Percentiles rank a stretch among this genome's conserved stretches.
phyloP scores from a whole-genome alignment of 768 basidiomycete species.

The Mycena kentingensis region DNA sequence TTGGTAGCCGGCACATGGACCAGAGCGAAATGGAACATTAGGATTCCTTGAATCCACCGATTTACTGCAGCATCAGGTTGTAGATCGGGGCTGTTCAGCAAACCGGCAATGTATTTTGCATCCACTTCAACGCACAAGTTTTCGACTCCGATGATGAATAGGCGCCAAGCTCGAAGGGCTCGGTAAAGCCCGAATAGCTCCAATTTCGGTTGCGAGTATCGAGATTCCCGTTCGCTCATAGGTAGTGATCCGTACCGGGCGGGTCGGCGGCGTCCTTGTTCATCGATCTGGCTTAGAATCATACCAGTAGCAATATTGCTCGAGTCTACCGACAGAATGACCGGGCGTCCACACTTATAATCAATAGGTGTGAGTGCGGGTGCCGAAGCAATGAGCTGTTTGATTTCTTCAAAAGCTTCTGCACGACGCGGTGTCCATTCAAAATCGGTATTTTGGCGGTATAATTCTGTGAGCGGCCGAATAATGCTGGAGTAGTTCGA shows the following conservation, averaged over 20 bases:
- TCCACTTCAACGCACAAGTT: conserved; percentile 40
- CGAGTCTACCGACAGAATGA: conserved; percentile 37
- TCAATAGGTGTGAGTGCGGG: conserved; percentile 31
- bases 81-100: conserved; percentile 45
- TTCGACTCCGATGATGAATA: conserved; percentile 26
- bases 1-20: conserved; percentile 38
- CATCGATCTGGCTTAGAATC: conserved; percentile 34
- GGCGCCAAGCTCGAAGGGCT: conserved; percentile 14
- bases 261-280: conserved; percentile 25
- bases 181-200: conserved; percentile 41
- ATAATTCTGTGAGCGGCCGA: neutral
- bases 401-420: neutral
- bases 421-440: neutral
- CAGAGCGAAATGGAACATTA: conserved; percentile 39
- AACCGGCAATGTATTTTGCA: conserved; percentile 43
- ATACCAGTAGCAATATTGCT: conserved; percentile 32
- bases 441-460: neutral
- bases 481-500: neutral
- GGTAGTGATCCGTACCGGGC: conserved; percentile 37
- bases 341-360: conserved; percentile 26
- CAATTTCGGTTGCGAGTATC: conserved; percentile 41
- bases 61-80: conserved; percentile 44
- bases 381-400: neutral
- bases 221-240: conserved; percentile 32
- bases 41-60: conserved; percentile 42